A percentile compares a stretch with the other conserved stretches of the same genome.
phyloP scores from a whole-genome alignment of 345 rosid species.

The Nephelium lappaceum region DNA sequence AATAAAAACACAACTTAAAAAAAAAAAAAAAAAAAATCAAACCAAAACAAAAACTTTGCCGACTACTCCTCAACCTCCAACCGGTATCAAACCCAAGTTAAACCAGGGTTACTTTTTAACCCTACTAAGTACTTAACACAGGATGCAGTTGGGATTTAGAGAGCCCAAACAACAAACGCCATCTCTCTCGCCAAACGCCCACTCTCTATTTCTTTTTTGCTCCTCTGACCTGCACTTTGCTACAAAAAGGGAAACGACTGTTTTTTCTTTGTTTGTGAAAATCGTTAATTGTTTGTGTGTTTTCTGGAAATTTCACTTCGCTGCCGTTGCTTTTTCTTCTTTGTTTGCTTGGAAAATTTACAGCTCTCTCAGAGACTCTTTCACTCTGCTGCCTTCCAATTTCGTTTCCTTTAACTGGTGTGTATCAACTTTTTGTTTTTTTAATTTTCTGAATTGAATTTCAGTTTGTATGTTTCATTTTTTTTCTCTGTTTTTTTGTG shows the following conservation, averaged over 20 bases:
- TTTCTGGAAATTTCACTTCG: constrained; percentile 18
- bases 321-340: constrained; percentile 8
- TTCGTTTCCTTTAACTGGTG: constrained; percentile 36
- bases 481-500: constrained; percentile 12
- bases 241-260: background rate
- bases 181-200: background rate
- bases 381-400: constrained; percentile 24
- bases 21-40: background rate
- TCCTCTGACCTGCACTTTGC: background rate
- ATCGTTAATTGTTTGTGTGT: constrained; percentile 22
- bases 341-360: constrained; percentile 15
- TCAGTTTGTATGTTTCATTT: background rate
- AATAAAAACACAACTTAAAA: too few species aligned
- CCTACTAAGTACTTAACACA: constrained; percentile 34
- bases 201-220: background rate
- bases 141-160: constrained; percentile 39
- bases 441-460: constrained; percentile 15
- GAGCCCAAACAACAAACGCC: constrained; percentile 4
- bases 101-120: constrained; percentile 45
- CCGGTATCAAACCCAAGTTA: constrained; percentile 21
- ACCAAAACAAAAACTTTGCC: constrained; percentile 32
- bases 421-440: constrained; percentile 24
- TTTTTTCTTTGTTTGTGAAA: constrained; percentile 5
- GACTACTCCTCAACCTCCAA: constrained; percentile 39
- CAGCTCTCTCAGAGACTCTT: constrained; percentile 8